Evolutionary conservation across 2,329 filamentous ascomycete species (phyloP), one percentile per base, ranked within the genome.

Genomic region (Pestalotiopsis sp.): DNA sequence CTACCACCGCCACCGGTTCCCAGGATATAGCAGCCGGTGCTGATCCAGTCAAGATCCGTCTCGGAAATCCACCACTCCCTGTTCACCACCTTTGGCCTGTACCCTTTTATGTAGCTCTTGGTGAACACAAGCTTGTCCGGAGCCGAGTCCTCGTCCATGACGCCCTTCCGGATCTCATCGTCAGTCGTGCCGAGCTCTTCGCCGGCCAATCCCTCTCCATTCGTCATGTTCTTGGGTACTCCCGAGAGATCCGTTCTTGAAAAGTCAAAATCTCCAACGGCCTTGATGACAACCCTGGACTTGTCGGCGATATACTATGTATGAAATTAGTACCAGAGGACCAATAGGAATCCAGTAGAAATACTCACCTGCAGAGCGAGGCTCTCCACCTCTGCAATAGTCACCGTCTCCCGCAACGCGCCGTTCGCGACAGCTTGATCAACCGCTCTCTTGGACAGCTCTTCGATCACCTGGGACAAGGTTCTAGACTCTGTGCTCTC

Each of bases 1-100:
- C 81, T 83, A 3, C 87, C 87, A 20, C 87, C 87, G 3, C 87
- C 87, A 27, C 87, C 88, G 1, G 86, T 88, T 2, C 86, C 87
- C 0, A 90, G 80, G 56, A 90, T 85, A 70, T 88, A 88, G 71
- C 86, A 87, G 1, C 88, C 88, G 5, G 82, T 85, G 2, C 84
- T 79, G 41, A 90, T 84, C 77, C 84, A 89, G 39, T 81, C 78
- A 2, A 90, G 77, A 73, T 90, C 88, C 0, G 84, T 84, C 71
- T 89, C 86, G 1, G 81, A 85, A 39, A 90, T 77, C 67, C 82
- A 82, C 88, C 88, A 90, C 20, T 82, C 73, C 17, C 86, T 81
- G n/a, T 82, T 77, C 39, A 77, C 77, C 1, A 86, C 81, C 1
- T 81, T 79, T 3, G 87, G 87, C 3, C 76, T 79, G 73, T 87